Base-by-base conservation (phyloP, 768 basidiomycete species). In the Collybia sp. region DNA sequence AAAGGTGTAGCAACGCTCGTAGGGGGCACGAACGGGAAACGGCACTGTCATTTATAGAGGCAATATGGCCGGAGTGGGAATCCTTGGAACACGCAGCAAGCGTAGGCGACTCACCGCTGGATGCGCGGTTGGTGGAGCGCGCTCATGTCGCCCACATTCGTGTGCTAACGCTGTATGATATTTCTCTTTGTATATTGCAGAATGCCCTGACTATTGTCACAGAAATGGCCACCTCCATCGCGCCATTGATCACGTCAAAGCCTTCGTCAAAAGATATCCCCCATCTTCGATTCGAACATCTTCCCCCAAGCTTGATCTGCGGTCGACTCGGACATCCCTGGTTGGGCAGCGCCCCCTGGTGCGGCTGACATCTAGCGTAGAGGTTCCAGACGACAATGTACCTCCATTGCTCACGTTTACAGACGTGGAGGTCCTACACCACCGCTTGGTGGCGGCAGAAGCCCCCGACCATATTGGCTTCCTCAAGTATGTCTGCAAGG, bases 361-460 rank as follows among this genome's bases (percentile, higher is more conserved):
- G 16, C 82, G 88, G 16, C 69, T 90, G 53, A 79, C 77, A 2
- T 75, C 82, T 5, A 61, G 65, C 0, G 63, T 70, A 2, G 78
- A 80, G 13, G 71, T 85, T 3, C 76, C 79, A 1, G 93, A 96
- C 58, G 85, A 91, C 53, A 58, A 75, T 17, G 83, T 96, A 5
- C 88, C 93, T 0, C 93, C 93, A 0, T 60, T 93, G 34, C 54
- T 95, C 16, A 73, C 79, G 11, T 95, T 93, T 59, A 53, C 66
- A 12, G 91, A 95, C 58, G 52, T 95, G n/a, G 84, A 88, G 52
- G 49, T 84, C 5, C 67, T 96, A 42, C 92, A 95, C 59, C 77
- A 90, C 47, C 72, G 84, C 19, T 63, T 93, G 20, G 79, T 85
- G 12, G 68, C 61, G 17, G 62, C 64, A 16, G 65, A 61, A 30